Base-by-base conservation (phyloP, 2,329 filamentous ascomycete species). In the Aspergillus melleus region DNA sequence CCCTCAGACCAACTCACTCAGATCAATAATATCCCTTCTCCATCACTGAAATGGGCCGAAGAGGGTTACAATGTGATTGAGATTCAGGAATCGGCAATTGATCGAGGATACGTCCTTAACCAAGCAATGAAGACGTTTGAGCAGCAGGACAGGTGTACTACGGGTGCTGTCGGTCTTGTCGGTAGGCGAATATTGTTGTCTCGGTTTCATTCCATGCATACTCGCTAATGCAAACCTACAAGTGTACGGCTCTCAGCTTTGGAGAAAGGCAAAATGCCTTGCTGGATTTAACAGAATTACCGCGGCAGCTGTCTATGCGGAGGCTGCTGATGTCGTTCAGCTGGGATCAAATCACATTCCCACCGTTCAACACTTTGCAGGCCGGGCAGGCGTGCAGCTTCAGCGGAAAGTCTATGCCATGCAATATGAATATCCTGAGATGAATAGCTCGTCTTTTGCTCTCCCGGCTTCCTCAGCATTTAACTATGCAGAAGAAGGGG, bases 31-130 rank as follows among this genome's bases (percentile, higher is more conserved):
- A 78, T 79, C 57, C 86, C 86, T 0, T 77, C 81, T 6, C 83
- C 84, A 1, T 67, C 84, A n/a, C 67, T 83, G 60, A 90, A 89
- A 71, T 90, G 87, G 87, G 87, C 86, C 0, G 87, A 90, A 68
- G 87, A 90, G 68, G 85, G 87, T 0, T 89, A 84, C 63, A 77
- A 83, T 0, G 86, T 89, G 6, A 83, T 79, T 0, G 80, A 87
- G 68, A 68, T 89, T 16, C 52, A 49, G 24, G 29, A 60, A 26
- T 53, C 39, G 19, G 52, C 52, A 4, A 22, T 52, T 26, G 20
- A 32, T 42, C 6, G n/a, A 14, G 52, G 20, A 39, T 10, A 42
- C n/a, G 4, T 3, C 10, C 24, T 52, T 3, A 49, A 19, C 1
- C 69, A 76, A 30, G 54, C 56, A 10, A 24, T 20, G 29, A 39